These are phyloP conservation scores for Arthrinium puccinioides DNA, from an alignment of 2,329 filamentous ascomycete genomes.

Conservation along the genomic window DNA sequence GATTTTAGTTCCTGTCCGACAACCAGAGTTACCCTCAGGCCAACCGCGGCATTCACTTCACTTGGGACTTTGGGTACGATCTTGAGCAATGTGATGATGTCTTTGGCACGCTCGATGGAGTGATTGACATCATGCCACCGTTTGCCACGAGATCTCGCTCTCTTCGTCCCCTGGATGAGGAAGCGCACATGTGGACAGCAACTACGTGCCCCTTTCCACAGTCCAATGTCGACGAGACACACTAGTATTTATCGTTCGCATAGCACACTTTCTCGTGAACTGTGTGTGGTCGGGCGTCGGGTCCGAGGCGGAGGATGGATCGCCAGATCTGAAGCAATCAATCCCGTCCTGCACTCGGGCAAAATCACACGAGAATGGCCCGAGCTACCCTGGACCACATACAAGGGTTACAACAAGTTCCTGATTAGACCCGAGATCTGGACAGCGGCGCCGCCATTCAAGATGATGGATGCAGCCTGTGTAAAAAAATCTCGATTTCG, in stretches of 20 bases:
- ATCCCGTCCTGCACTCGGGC: background rate
- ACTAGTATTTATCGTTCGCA: too few relatives aligned
- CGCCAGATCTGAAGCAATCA: background rate
- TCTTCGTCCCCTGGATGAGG: conserved; percentile 2
- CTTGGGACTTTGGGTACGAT: conserved; percentile 1
- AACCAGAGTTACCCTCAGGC: background rate
- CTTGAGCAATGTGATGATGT: background rate
- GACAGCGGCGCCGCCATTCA: background rate
- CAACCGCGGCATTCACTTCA: background rate
- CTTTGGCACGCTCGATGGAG: background rate
- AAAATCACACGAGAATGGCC: background rate
- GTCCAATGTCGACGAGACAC: too few relatives aligned
- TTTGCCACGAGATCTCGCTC: background rate
- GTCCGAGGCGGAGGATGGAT: background rate
- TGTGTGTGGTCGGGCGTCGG: background rate
- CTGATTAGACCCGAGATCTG: background rate
- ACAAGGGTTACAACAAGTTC: conserved; percentile 1
- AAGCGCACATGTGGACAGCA: background rate
- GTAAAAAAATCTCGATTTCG: background rate
- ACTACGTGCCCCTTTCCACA: too few relatives aligned
- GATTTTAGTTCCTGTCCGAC: conserved; percentile 1
- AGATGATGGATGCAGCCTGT: background rate
- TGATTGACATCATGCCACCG: background rate
- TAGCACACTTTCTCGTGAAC: background rate
- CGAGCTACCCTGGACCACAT: background rate